Percentiles rank a stretch among this genome's conserved stretches.
Conservation (phyloP, 2,329 filamentous ascomycete species). For the Pyrenochaeta sp. region DNA sequence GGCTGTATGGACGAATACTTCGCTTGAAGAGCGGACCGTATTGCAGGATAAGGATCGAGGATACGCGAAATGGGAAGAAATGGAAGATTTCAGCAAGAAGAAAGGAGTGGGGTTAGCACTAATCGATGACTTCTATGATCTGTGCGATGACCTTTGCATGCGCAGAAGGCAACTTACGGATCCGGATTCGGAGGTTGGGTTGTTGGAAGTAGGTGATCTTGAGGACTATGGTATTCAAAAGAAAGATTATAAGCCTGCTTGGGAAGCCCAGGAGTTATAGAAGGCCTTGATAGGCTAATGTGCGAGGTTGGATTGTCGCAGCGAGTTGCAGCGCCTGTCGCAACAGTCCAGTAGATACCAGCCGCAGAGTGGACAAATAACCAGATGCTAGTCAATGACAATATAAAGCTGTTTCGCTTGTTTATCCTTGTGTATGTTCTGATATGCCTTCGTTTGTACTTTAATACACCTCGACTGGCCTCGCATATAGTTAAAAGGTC, state of each 20-base stretch:
- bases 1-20: not conserved
- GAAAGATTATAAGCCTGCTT: not conserved
- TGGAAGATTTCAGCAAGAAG: not conserved
- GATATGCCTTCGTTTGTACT: too few species aligned
- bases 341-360: too few species aligned
- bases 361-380: too few species aligned
- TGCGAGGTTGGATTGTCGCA: too few species aligned
- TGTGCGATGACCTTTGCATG: not conserved
- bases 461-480: too few species aligned
- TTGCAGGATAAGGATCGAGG: not conserved
- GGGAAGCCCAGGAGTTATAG: not conserved
- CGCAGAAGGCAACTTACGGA: not conserved
- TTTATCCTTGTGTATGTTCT: too few species aligned
- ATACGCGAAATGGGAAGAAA: not conserved
- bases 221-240: not conserved
- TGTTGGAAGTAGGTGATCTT: not conserved
- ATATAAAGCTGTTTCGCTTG: too few species aligned
- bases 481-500: too few species aligned
- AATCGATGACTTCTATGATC: not conserved
- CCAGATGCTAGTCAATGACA: too few species aligned
- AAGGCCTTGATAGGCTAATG: too few species aligned
- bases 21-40: not conserved
- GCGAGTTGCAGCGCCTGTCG: too few species aligned
- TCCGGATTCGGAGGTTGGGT: not conserved
- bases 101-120: not conserved